Conservation (phyloP, 2,329 filamentous ascomycete species). For the Pestalotiopsis sp. region DNA sequence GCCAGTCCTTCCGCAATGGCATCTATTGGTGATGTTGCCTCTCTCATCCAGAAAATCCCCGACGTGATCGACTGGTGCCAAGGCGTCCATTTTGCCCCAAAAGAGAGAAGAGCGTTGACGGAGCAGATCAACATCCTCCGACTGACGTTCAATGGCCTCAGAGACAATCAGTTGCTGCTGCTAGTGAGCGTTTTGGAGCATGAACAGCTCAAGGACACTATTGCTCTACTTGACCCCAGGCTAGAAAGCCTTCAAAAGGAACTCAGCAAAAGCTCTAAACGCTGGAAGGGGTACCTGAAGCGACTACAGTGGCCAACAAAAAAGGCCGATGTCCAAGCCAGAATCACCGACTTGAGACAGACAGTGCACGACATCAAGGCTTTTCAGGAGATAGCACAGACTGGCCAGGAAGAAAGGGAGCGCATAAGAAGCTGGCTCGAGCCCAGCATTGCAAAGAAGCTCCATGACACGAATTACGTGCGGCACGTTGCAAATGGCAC, state of each 20-base stretch:
- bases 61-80: neutral
- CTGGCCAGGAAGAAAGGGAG: neutral
- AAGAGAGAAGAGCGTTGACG: neutral
- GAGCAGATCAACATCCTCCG: neutral
- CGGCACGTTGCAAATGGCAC: neutral
- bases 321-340: neutral
- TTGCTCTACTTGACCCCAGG: neutral
- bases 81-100: neutral
- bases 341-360: neutral
- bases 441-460: neutral
- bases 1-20: neutral
- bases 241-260: neutral
- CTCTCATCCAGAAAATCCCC: neutral
- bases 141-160: neutral
- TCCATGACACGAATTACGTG: neutral
- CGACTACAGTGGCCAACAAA: neutral
- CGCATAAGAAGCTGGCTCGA: neutral
- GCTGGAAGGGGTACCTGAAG: neutral
- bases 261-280: neutral
- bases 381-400: neutral
- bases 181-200: neutral
- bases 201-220: neutral
- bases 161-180: neutral
- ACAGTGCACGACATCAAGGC: neutral
- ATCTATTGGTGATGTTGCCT: neutral